phyloP scores from a whole-genome alignment of 495 filamentous ascomycete genomes.

The Tuber umbilicatum region DNA sequence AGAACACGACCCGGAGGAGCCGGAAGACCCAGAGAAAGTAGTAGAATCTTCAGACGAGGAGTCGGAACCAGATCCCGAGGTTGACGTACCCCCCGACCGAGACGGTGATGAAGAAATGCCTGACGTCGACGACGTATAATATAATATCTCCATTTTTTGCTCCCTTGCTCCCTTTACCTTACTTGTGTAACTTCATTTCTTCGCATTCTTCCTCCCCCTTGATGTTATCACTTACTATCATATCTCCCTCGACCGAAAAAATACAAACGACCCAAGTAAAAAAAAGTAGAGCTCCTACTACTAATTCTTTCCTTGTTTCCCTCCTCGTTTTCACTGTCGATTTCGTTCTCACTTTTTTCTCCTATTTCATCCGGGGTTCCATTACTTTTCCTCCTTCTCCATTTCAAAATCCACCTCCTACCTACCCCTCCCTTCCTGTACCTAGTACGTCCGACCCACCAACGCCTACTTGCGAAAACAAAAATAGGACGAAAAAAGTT shows the following conservation, averaged over 20 bases:
- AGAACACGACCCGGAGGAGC: conserved; percentile 26
- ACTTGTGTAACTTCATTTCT: neutral
- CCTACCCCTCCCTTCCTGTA: neutral
- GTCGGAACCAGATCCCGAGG: conserved; percentile 33
- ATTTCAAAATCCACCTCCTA: neutral
- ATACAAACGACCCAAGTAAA: neutral
- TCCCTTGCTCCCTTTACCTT: conserved; percentile 12
- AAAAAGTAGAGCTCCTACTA: neutral
- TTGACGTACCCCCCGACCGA: conserved; percentile 24
- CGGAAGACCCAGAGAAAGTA: conserved; percentile 20
- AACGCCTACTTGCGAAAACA: neutral
- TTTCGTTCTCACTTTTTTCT: neutral
- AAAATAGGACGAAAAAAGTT: neutral
- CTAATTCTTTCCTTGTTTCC: neutral
- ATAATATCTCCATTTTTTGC: conserved; percentile 5
- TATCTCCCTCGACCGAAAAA: neutral
- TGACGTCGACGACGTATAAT: conserved; percentile 31
- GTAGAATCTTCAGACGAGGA: conserved; percentile 25
- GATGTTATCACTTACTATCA: neutral
- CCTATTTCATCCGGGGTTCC: neutral
- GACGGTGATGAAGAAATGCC: conserved; percentile 33
- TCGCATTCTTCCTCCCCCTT: neutral
- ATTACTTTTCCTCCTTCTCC: neutral
- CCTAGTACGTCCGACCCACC: neutral
- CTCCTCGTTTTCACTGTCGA: neutral